Evolutionary conservation across 768 basidiomycete genomes (phyloP).

Genomic region (Leccinum pellstonianum): DNA sequence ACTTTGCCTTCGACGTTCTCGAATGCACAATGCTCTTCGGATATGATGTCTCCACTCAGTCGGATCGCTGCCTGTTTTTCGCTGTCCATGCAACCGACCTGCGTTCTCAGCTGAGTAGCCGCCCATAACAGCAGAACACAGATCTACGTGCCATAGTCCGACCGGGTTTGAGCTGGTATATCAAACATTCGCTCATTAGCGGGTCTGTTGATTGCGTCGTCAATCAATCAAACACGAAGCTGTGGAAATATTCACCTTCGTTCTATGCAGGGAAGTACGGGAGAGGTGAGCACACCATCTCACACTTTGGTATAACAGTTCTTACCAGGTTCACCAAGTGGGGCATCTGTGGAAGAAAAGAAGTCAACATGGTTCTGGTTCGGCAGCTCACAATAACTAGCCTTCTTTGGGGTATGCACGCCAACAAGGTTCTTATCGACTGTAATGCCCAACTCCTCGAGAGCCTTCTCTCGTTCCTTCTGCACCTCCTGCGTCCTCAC

Average conservation of each 20-base stretch:
- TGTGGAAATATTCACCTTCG: conserved; percentile 51
- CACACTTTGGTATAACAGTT: conserved; percentile 21
- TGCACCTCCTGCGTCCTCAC: conserved; percentile 90
- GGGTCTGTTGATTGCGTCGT: conserved; percentile 57
- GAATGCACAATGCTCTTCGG: conserved; percentile 90
- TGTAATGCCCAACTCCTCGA: conserved; percentile 96
- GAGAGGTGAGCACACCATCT: conserved; percentile 14
- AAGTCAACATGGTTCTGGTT: conserved; percentile 12
- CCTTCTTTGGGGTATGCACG: conserved; percentile 97
- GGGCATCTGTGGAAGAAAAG: conserved; percentile 61
- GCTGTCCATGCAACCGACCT: conserved; percentile 89
- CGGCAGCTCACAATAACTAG: conserved; percentile 21
- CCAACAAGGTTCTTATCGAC: conserved; percentile 96
- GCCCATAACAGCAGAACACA: conserved; percentile 2
- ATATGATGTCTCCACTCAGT: conserved; percentile 88
- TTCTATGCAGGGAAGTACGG: conserved; percentile 43
- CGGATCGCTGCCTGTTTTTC: conserved; percentile 83
- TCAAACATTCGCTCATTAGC: conserved; percentile 93
- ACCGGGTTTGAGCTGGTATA: conserved; percentile 89
- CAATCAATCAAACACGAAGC: conserved; percentile 3
- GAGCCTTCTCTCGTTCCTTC: conserved; percentile 94
- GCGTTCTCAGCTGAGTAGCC: conserved; percentile 15
- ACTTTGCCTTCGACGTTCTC: conserved; percentile 87
- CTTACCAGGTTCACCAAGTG: conserved; percentile 90
- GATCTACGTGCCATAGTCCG: conserved; percentile 60